These are phyloP conservation scores for Euptelea pleiosperma DNA, from an alignment of 164 flowering plant species.

Conservation along the genomic window DNA sequence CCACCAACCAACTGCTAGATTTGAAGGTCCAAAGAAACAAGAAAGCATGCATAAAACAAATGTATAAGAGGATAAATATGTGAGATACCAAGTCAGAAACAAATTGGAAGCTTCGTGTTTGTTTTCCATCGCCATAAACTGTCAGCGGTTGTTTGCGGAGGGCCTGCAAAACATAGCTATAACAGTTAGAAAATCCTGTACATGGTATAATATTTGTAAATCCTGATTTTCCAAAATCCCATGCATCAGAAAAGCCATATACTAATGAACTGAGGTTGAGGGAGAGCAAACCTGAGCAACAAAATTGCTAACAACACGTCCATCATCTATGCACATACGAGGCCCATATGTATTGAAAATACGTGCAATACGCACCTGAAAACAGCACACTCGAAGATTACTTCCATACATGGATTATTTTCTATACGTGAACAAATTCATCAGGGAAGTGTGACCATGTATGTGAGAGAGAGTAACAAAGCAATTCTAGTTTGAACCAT, in stretches of 20 bases:
- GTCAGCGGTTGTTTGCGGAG: slow-evolving; percentile 84
- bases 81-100: slow-evolving; percentile 79
- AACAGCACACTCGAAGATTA: slow-evolving; percentile 14
- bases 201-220: not conserved
- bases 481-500: no score
- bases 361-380: slow-evolving; percentile 91
- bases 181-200: slow-evolving; percentile 1
- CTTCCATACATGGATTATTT: not conserved
- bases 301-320: slow-evolving; percentile 95
- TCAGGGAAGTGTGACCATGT: no score
- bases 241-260: not conserved
- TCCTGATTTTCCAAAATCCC: not conserved
- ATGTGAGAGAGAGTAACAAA: no score
- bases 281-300: slow-evolving; percentile 76
- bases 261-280: not conserved
- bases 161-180: slow-evolving; percentile 45
- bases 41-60: not conserved
- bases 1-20: not conserved
- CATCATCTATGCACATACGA: slow-evolving; percentile 94
- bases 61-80: not conserved
- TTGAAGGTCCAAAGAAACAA: not conserved
- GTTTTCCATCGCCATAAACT: slow-evolving; percentile 94
- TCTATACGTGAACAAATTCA: no score
- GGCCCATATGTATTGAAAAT: slow-evolving; percentile 96
- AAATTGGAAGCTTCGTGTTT: slow-evolving; percentile 91